These are phyloP conservation scores for Cenchrus fungigraminus DNA, from an alignment of 176 grass and related monocot genomes.

Conservation along the genomic window DNA sequence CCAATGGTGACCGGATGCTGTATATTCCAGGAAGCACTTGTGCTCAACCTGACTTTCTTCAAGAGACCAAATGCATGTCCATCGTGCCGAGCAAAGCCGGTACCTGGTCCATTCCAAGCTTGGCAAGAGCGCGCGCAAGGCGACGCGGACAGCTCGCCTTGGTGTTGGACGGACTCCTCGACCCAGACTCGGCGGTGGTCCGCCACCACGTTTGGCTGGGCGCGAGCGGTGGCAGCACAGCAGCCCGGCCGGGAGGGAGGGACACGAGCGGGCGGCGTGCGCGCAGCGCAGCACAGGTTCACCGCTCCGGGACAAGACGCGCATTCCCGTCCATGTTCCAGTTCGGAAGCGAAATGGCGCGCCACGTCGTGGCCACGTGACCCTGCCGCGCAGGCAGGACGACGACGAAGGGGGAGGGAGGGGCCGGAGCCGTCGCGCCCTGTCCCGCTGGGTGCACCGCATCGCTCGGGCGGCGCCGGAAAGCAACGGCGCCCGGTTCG, in stretches of 20 bases:
- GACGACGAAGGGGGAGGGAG: no score
- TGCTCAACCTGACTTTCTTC: constrained; percentile 15
- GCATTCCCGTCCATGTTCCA: not conserved
- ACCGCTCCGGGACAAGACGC: constrained; percentile 1
- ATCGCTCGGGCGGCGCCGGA: constrained; percentile 43
- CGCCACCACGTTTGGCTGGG: not conserved
- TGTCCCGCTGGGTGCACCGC: constrained; percentile 37
- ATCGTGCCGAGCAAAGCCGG: constrained; percentile 1
- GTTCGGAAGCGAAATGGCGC: not conserved
- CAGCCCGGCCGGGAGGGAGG: not conserved
- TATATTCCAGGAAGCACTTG: constrained; percentile 33
- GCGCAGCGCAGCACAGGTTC: not conserved
- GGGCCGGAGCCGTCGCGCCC: not conserved
- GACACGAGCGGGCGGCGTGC: not conserved
- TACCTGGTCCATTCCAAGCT: not conserved
- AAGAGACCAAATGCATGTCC: constrained; percentile 47
- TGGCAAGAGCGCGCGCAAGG: not conserved
- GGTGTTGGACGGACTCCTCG: not conserved
- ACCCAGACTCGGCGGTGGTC: not conserved
- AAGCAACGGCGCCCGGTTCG: constrained; percentile 16
- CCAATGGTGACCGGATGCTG: constrained; percentile 16
- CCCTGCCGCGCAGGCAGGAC: no score
- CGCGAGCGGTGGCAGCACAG: not conserved
- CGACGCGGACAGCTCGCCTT: not conserved
- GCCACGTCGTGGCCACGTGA: constrained; percentile 43